A percentile compares a stretch with the other conserved stretches of the same genome.
phyloP scores from a whole-genome alignment of 176 grass and related monocot species.

The Melocanna baccifera region DNA sequence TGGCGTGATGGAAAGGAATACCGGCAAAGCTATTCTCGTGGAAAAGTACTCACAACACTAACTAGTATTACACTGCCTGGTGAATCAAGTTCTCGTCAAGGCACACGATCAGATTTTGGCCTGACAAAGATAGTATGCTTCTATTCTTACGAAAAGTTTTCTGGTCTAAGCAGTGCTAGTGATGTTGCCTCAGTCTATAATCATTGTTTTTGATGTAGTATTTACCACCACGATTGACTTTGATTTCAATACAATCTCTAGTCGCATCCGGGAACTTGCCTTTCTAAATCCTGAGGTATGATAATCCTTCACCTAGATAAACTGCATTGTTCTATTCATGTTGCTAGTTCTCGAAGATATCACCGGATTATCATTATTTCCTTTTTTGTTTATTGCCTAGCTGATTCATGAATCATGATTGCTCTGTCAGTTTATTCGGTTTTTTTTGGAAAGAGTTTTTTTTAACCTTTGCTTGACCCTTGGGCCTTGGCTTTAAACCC shows the following conservation, averaged over 20 bases:
- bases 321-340: not conserved
- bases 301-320: not conserved
- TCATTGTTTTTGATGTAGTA: slow-evolving; percentile 53
- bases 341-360: not conserved
- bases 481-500: not conserved
- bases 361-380: not conserved
- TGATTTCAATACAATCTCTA: slow-evolving; percentile 85
- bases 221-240: slow-evolving; percentile 80
- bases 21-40: slow-evolving; percentile 74
- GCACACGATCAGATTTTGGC: slow-evolving; percentile 90
- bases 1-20: slow-evolving; percentile 91
- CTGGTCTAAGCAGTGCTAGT: slow-evolving; percentile 9
- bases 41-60: slow-evolving; percentile 64
- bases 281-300: slow-evolving; percentile 95
- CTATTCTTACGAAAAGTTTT: slow-evolving; percentile 16
- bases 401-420: slow-evolving; percentile 7
- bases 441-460: not conserved
- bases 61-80: slow-evolving; percentile 42
- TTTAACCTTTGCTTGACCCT: not conserved
- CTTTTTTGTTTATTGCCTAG: slow-evolving; percentile 12
- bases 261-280: slow-evolving; percentile 91
- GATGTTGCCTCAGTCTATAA: slow-evolving; percentile 2
- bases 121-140: slow-evolving; percentile 84
- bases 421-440: not conserved
- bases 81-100: slow-evolving; percentile 54